Percentiles rank a stretch among this genome's conserved stretches.
Evolutionary conservation across 2,329 filamentous ascomycete genomes (phyloP).

Genomic region (Cyanodermella asteris): DNA sequence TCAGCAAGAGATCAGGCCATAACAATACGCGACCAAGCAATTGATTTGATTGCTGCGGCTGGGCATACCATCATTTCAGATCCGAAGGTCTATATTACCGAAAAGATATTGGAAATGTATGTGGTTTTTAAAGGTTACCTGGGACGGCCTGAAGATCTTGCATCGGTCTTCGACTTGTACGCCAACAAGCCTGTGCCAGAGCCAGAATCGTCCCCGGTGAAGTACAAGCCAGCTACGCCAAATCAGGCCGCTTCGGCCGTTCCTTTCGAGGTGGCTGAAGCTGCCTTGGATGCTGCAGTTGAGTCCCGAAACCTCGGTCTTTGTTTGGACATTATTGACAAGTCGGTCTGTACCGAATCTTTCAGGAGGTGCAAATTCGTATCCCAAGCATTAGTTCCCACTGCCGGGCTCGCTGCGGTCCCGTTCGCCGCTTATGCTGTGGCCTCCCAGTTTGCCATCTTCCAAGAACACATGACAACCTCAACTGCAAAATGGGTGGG

Average conservation of each 20-base stretch:
- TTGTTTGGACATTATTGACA: slow-evolving; percentile 56
- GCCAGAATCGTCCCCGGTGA: slow-evolving; percentile 34
- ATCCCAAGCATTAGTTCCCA: slow-evolving; percentile 17
- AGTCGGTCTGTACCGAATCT: slow-evolving; percentile 24
- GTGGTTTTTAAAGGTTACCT: slow-evolving; percentile 55
- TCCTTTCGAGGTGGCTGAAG: slow-evolving; percentile 44
- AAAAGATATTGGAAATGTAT: slow-evolving; percentile 49
- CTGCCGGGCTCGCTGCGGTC: slow-evolving; percentile 14
- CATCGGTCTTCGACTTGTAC: slow-evolving; percentile 60
- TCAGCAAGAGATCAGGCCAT: background rate
- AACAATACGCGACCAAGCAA: slow-evolving; percentile 7
- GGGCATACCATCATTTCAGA: slow-evolving; percentile 53
- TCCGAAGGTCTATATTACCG: slow-evolving; percentile 60
- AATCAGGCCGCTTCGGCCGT: slow-evolving; percentile 50
- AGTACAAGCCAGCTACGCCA: slow-evolving; percentile 42
- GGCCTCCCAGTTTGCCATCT: slow-evolving; percentile 4
- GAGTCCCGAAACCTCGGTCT: slow-evolving; percentile 55
- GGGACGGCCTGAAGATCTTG: slow-evolving; percentile 51
- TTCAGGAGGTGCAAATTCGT: slow-evolving; percentile 22
- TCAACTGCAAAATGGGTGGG: slow-evolving; percentile 53
- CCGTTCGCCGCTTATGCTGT: slow-evolving; percentile 6
- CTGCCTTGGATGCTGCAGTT: slow-evolving; percentile 61
- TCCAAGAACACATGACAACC: slow-evolving; percentile 56
- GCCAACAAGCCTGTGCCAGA: slow-evolving; percentile 58
- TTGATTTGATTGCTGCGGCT: slow-evolving; percentile 26